Conservation (phyloP, 306 rosid species). For the Vigna hirtella region DNA sequence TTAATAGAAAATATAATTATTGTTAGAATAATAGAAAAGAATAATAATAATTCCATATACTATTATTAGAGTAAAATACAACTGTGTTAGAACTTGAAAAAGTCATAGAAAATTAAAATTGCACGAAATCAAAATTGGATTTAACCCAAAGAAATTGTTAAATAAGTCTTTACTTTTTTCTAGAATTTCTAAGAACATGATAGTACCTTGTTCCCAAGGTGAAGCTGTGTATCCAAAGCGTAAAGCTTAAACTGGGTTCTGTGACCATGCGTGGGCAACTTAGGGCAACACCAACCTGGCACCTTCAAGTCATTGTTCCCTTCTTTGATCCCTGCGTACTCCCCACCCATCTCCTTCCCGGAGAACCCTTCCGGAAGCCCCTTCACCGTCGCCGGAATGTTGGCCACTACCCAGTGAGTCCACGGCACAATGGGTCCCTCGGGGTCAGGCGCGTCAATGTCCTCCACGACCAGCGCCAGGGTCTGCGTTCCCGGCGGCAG, state of each 20-base stretch:
- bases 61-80: no score
- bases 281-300: conserved; percentile 85
- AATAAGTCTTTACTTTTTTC: no score
- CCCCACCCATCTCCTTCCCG: conserved; percentile 62
- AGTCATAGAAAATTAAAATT: no score
- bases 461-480: conserved; percentile 75
- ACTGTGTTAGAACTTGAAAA: no score
- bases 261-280: conserved; percentile 70
- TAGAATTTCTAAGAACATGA: no score
- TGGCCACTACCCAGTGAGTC: conserved; percentile 79
- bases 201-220: conserved; percentile 74
- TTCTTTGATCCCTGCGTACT: conserved; percentile 58
- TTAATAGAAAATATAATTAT: no score
- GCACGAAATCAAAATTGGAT: no score
- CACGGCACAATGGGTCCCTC: conserved; percentile 67
- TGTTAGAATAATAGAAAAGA: no score
- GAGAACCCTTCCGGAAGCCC: conserved; percentile 81
- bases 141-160: no score
- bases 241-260: conserved; percentile 73
- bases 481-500: conserved; percentile 69
- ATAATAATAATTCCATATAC: no score
- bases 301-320: conserved; percentile 70
- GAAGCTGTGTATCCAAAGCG: conserved; percentile 72
- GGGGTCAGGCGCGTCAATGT: conserved; percentile 79
- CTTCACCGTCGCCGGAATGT: conserved; percentile 65